Conservation (phyloP, 148 eudicot species). For the Fagopyrum esculentum region DNA sequence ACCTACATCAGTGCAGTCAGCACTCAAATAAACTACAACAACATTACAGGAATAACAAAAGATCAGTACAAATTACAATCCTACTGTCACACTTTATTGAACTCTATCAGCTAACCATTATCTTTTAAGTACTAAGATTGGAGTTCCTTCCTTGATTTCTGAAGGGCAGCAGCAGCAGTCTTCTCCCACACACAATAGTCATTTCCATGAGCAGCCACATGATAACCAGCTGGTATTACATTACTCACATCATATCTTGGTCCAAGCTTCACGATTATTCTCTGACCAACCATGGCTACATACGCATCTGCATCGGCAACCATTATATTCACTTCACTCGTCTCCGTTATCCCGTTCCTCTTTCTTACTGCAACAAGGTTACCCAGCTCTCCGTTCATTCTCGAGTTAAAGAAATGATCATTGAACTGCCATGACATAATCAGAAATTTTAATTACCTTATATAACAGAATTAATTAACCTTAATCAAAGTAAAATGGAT, state of each 20-base stretch:
- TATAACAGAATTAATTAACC: background rate
- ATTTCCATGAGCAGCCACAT: constrained; percentile 30
- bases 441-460: background rate
- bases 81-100: background rate
- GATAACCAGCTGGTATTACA: constrained; percentile 32
- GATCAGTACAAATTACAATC: background rate
- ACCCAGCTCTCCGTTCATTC: constrained; percentile 31
- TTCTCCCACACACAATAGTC: constrained; percentile 50
- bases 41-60: background rate
- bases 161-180: background rate
- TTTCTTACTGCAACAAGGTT: constrained; percentile 24
- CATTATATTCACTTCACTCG: constrained; percentile 39
- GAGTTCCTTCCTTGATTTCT: constrained; percentile 5
- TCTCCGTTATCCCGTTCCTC: constrained; percentile 34
- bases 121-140: background rate
- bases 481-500: background rate
- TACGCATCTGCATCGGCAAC: constrained; percentile 45
- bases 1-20: background rate
- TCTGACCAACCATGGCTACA: constrained; percentile 42
- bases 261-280: constrained; percentile 42
- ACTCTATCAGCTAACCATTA: background rate
- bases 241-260: constrained; percentile 35
- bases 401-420: constrained; percentile 48
- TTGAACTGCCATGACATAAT: constrained; percentile 22
- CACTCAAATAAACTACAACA: background rate